phyloP scores from a whole-genome alignment of 345 rosid species.

The Hevea brasiliensis region DNA sequence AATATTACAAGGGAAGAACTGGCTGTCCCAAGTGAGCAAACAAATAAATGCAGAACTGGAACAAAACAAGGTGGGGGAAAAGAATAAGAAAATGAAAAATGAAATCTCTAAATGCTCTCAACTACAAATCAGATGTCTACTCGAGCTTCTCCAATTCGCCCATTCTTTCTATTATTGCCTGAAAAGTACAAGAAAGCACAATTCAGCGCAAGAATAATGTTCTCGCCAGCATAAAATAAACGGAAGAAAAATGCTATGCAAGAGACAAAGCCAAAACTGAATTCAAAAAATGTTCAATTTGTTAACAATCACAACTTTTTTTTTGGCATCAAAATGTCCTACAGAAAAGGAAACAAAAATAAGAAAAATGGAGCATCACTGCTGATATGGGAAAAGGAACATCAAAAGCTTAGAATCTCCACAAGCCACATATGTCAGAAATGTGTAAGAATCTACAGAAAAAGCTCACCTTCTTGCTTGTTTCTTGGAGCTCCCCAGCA shows the following conservation, averaged over 20 bases:
- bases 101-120: conserved; percentile 3
- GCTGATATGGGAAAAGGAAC: background rate
- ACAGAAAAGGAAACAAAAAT: no score
- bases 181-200: conserved; percentile 7
- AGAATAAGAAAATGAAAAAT: background rate
- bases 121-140: conserved; percentile 24
- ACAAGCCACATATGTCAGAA: background rate
- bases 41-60: conserved; percentile 12
- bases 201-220: no score
- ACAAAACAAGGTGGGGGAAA: background rate
- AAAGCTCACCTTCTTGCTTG: conserved; percentile 81
- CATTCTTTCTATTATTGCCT: conserved; percentile 94
- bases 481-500: conserved; percentile 98
- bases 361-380: no score
- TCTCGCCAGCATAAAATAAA: background rate
- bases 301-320: no score
- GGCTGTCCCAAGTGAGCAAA: conserved; percentile 18
- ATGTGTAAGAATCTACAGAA: background rate
- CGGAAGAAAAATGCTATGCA: background rate
- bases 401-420: background rate
- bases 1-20: conserved; percentile 13
- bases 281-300: no score
- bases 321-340: no score
- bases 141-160: conserved; percentile 94
- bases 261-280: background rate